Evolutionary conservation across 2,329 filamentous ascomycete species (phyloP).

Genomic region (Periconia digitata): DNA sequence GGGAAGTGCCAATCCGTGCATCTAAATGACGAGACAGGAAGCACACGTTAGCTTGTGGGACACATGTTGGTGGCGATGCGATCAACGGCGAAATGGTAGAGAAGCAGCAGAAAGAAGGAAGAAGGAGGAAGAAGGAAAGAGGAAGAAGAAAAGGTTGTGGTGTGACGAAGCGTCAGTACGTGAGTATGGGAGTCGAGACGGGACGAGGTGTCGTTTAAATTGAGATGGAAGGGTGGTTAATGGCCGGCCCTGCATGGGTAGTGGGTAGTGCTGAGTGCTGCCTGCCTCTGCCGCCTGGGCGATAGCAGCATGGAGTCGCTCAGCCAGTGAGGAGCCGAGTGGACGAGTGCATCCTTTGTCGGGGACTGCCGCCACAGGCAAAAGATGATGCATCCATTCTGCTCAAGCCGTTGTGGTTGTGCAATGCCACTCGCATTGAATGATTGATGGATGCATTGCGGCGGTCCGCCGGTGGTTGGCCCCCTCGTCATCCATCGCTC

Average conservation of each 20-base stretch:
- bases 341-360: too few relatives aligned
- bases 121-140: too few relatives aligned
- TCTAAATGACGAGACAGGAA: slow-evolving; percentile 40
- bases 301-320: slow-evolving; percentile 24
- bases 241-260: slow-evolving; percentile 15
- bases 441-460: neutral
- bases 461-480: neutral
- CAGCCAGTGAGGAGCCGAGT: too few relatives aligned
- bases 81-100: slow-evolving; percentile 20
- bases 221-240: neutral
- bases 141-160: too few relatives aligned
- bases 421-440: neutral
- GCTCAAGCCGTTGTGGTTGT: slow-evolving; percentile 12
- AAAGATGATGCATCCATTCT: too few relatives aligned
- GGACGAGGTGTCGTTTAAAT: slow-evolving; percentile 3
- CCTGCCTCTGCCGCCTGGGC: slow-evolving; percentile 38
- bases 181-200: slow-evolving; percentile 26
- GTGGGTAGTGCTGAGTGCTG: slow-evolving; percentile 38
- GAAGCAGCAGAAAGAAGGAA: slow-evolving; percentile 12
- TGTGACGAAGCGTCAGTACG: too few relatives aligned
- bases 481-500: neutral
- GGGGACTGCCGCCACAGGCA: neutral
- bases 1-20: slow-evolving; percentile 53
- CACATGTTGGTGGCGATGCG: slow-evolving; percentile 24
- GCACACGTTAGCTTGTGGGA: slow-evolving; percentile 37